Base-by-base conservation (phyloP, 495 filamentous ascomycete species). In the Glarea lozoyensis region DNA sequence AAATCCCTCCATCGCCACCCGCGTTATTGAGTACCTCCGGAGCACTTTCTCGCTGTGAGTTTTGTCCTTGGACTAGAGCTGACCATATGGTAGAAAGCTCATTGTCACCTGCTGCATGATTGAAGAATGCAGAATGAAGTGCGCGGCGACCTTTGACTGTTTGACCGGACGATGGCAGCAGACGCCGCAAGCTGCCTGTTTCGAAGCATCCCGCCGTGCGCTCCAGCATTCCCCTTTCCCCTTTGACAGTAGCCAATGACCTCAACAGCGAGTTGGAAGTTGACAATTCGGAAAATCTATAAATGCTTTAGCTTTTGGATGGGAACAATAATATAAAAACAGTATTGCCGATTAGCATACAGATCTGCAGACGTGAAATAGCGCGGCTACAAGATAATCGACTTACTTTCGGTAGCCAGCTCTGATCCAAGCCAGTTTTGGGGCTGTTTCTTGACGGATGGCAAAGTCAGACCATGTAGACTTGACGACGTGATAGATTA, bases 181-280 rank as follows among this genome's bases (percentile, higher is more conserved):
- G 69, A 64, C 73, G 72, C 59, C 76, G 75, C 62, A 73, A 60
- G 59, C 75, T 77, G 71, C 81, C 84, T 67, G 75, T 77, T 73
- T 88, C 78, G 62, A 88, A 72, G 68, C 77, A 83, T 67, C 75
- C 73, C 45, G 78, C 77, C 42, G 81, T 82, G 61, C 81, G 82
- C 81, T 93, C 85, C 63, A 90, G 81, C 86, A 93, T 93, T 37
- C 54, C 54, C 46, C 42, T 47, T 41, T 37, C 24, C 18, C 43
- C n/a, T 35, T 27, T 7, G 18, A 39, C 13, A 13, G 1, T 36
- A 27, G 29, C 10, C 15, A 22, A 21, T 9, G 34, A 12, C 25
- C n/a, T 29, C n/a, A n/a, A n/a, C n/a, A n/a, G n/a, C n/a, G n/a
- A n/a, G n/a, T n/a, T n/a, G n/a, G n/a, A n/a, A n/a, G n/a, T n/a